A percentile compares a stretch with the other conserved stretches of the same genome.
Evolutionary conservation across 768 basidiomycete species (phyloP).

Genomic region (Chlorophyllum brunneum): DNA sequence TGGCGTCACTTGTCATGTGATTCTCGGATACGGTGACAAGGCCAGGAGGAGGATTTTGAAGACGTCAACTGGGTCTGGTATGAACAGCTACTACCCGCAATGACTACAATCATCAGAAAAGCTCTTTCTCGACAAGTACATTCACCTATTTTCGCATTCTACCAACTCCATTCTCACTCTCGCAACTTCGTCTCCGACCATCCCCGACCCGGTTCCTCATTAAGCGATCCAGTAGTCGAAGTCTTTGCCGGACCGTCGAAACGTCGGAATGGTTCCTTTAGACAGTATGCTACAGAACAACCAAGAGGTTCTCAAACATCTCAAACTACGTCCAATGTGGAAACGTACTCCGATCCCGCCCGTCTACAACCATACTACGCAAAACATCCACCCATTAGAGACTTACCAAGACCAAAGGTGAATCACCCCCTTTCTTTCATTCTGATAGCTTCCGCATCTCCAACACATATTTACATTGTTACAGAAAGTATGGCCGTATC

Average conservation of each 20-base stretch:
- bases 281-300: slow-evolving; percentile 21
- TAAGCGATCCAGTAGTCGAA: slow-evolving; percentile 6
- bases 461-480: neutral
- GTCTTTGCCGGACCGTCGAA: slow-evolving; percentile 9
- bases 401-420: slow-evolving; percentile 35
- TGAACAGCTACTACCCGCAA: neutral
- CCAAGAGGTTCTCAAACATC: slow-evolving; percentile 13
- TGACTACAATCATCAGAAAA: slow-evolving; percentile 2
- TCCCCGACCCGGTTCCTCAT: neutral
- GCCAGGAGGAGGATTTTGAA: neutral
- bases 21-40: slow-evolving; percentile 7
- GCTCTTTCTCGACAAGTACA: neutral
- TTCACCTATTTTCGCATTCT: neutral
- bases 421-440: neutral
- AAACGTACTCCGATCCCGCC: slow-evolving; percentile 13
- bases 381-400: slow-evolving; percentile 21
- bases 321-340: slow-evolving; percentile 22
- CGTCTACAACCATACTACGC: slow-evolving; percentile 12
- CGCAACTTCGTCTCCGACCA: slow-evolving; percentile 2
- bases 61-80: neutral
- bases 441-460: neutral
- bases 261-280: slow-evolving; percentile 1
- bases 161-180: neutral
- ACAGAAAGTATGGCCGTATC: slow-evolving; percentile 55
- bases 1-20: slow-evolving; percentile 5